Percentiles rank a stretch among this genome's conserved stretches.
These are phyloP conservation scores for Astrephomene gubernaculifera DNA, from an alignment of 139 green algal genomes.

Conservation along the genomic window DNA sequence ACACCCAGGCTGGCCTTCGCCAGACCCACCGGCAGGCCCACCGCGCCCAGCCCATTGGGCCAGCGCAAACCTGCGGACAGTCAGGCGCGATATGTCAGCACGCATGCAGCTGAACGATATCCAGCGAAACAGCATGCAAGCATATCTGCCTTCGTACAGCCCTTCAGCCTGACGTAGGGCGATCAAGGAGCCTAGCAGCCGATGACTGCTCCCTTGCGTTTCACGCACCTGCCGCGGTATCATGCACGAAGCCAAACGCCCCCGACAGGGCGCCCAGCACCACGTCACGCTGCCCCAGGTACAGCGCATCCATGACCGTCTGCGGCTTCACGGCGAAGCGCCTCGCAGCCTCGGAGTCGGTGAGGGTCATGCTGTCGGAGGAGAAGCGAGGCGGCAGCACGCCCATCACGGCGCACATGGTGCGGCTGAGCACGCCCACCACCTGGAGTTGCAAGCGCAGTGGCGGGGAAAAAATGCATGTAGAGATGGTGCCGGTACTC, in stretches of 20 bases:
- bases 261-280: constrained; percentile 65
- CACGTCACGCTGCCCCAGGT: constrained; percentile 63
- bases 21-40: constrained; percentile 66
- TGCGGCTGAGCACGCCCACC: constrained; percentile 69
- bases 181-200: too few species aligned
- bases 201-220: too few species aligned
- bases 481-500: too few species aligned
- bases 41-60: background rate
- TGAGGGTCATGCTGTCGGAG: constrained; percentile 36
- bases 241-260: constrained; percentile 61
- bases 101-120: too few species aligned
- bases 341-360: constrained; percentile 68
- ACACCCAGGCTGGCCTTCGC: constrained; percentile 77
- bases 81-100: too few species aligned
- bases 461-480: too few species aligned
- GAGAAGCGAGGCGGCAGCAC: constrained; percentile 63
- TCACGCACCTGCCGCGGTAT: constrained; percentile 55
- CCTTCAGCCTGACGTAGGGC: too few species aligned
- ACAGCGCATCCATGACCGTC: constrained; percentile 76
- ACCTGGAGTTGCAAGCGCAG: constrained; percentile 58
- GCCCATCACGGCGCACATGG: constrained; percentile 68
- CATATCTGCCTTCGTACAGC: too few species aligned
- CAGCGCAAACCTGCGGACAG: constrained; percentile 18
- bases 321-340: constrained; percentile 70
- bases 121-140: too few species aligned